Conservation (phyloP, 305 asterid species). For the Nicotiana rustica region DNA sequence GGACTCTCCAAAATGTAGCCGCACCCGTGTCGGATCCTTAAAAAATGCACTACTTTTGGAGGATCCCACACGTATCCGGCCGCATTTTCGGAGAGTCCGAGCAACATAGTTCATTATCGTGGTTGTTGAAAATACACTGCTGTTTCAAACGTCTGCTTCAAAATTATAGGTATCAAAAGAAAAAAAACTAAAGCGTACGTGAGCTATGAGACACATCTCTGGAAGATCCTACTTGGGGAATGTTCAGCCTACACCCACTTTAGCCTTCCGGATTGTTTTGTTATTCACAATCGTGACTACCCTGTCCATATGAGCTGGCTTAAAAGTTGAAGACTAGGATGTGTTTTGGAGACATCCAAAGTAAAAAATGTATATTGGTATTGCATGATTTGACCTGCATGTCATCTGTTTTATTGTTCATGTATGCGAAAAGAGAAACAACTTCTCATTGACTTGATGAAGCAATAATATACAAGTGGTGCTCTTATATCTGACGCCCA, state of each 20-base stretch:
- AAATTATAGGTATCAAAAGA: background rate
- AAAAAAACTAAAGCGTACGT: constrained; percentile 5
- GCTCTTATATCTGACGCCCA: background rate
- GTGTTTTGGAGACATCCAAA: background rate
- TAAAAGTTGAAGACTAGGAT: background rate
- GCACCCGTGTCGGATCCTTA: no score
- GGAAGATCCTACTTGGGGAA: background rate
- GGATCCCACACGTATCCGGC: no score
- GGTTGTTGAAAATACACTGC: background rate
- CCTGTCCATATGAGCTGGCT: background rate
- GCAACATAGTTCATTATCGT: background rate
- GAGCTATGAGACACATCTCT: constrained; percentile 26
- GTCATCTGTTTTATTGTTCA: background rate
- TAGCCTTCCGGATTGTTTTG: constrained; percentile 10
- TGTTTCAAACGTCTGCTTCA: constrained; percentile 22
- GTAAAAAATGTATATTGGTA: background rate
- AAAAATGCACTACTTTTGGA: no score
- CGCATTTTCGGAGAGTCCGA: no score
- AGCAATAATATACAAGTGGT: background rate
- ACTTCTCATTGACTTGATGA: background rate
- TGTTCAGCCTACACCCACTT: background rate
- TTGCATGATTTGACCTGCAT: background rate
- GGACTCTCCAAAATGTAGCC: no score
- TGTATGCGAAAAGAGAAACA: background rate
- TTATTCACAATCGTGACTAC: constrained; percentile 26